A percentile compares a stretch with the other conserved stretches of the same genome.
Conservation (phyloP, 345 rosid genomes). For the Clarkia xantiana region DNA sequence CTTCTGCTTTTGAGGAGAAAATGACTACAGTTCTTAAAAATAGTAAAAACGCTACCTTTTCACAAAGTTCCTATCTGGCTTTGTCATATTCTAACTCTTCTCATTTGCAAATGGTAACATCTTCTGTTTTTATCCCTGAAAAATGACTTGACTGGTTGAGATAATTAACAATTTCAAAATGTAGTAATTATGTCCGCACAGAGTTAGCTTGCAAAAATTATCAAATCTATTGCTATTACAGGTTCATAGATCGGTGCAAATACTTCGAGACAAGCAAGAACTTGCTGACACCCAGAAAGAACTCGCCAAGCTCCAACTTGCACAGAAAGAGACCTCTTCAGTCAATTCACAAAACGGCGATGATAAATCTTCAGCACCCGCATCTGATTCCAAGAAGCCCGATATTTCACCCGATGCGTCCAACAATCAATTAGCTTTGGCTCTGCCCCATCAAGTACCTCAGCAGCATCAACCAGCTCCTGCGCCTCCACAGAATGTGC, state of each 20-base stretch:
- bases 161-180: background rate
- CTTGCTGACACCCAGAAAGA: constrained; percentile 92
- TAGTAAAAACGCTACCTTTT: too few relatives aligned
- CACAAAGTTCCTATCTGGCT: too few relatives aligned
- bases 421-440: constrained; percentile 83
- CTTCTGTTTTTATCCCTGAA: too few relatives aligned
- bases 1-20: too few relatives aligned
- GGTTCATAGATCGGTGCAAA: constrained; percentile 98
- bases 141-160: background rate
- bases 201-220: too few relatives aligned
- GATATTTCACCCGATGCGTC: constrained; percentile 49
- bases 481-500: constrained; percentile 29
- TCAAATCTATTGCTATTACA: constrained; percentile 15
- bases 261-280: constrained; percentile 96
- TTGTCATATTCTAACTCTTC: too few relatives aligned
- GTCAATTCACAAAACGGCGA: constrained; percentile 56
- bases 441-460: constrained; percentile 71
- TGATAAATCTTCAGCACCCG: constrained; percentile 49
- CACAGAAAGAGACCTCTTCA: constrained; percentile 65
- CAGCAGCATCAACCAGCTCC: constrained; percentile 39
- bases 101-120: too few relatives aligned
- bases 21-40: too few relatives aligned
- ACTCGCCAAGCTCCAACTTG: constrained; percentile 83
- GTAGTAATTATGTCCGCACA: too few relatives aligned
- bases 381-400: constrained; percentile 39